Conservation (phyloP, 2,329 filamentous ascomycete species). For the Fusarium tjaetaba region DNA sequence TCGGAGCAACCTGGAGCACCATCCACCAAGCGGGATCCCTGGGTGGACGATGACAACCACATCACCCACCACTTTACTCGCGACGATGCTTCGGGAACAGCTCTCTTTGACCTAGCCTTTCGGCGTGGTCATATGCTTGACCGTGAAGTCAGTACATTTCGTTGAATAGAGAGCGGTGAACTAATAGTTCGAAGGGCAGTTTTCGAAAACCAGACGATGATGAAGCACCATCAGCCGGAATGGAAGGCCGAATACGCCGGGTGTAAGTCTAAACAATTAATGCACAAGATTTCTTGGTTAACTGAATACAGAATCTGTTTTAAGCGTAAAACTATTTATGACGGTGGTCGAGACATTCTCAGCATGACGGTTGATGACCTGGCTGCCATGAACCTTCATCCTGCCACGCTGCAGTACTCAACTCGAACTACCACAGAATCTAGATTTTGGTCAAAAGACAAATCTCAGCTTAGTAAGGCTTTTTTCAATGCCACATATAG, state of each 20-base stretch:
- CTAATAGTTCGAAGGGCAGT: constrained; percentile 33
- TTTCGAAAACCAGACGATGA: constrained; percentile 38
- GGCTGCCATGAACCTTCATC: constrained; percentile 50
- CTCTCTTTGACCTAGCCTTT: constrained; percentile 48
- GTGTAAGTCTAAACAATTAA: constrained; percentile 43
- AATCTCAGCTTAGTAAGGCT: constrained; percentile 47
- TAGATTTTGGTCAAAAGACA: constrained; percentile 53
- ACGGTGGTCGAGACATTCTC: constrained; percentile 49
- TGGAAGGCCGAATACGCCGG: constrained; percentile 51
- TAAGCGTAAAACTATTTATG: constrained; percentile 46
- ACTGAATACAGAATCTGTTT: constrained; percentile 48
- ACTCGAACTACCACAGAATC: constrained; percentile 53
- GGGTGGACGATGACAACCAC: constrained; percentile 38
- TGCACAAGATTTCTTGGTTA: background rate
- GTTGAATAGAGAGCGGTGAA: background rate
- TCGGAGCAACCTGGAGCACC: constrained; percentile 21
- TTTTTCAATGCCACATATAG: too few species aligned
- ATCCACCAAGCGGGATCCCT: background rate
- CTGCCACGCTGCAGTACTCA: constrained; percentile 53
- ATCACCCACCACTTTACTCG: constrained; percentile 49
- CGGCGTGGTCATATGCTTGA: constrained; percentile 45
- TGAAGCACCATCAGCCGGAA: constrained; percentile 33
- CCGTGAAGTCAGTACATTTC: constrained; percentile 37
- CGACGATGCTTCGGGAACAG: constrained; percentile 46
- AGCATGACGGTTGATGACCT: constrained; percentile 50